Percentiles rank a stretch among this genome's conserved stretches.
Conservation (phyloP, 129 eudicot genomes). For the Glebionis coronaria region DNA sequence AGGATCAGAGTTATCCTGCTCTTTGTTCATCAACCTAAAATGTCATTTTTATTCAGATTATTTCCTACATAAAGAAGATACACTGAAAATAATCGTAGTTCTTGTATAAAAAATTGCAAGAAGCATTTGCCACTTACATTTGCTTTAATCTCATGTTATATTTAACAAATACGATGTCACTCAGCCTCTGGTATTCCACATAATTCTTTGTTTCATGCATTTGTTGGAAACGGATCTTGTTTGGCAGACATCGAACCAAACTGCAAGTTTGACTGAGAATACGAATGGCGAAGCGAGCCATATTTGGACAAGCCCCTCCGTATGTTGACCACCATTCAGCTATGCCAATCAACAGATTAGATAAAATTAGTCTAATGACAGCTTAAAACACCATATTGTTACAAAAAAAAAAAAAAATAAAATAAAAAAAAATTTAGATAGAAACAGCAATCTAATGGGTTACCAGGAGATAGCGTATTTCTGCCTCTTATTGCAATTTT, state of each 20-base stretch:
- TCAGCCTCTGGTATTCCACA: conserved; percentile 77
- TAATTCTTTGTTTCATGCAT: conserved; percentile 63
- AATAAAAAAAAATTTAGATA: too few relatives aligned
- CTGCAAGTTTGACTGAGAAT: conserved; percentile 94
- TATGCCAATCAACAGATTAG: conserved; percentile 27
- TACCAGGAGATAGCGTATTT: conserved; percentile 73
- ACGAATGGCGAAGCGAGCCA: conserved; percentile 79
- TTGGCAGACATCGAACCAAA: conserved; percentile 53
- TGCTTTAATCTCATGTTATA: conserved; percentile 77
- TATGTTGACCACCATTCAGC: conserved; percentile 99
- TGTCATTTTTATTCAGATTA: conserved; percentile 4
- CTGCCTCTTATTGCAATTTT: conserved; percentile 87
- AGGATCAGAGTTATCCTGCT: conserved; percentile 56
- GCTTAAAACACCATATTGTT: not conserved
- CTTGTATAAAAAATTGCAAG: not conserved
- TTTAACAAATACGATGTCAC: conserved; percentile 78
- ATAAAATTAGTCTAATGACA: conserved; percentile 14
- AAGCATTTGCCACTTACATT: conserved; percentile 45
- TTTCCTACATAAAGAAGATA: not conserved
- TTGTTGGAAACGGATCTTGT: conserved; percentile 47
- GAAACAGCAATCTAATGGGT: not conserved
- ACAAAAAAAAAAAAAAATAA: too few relatives aligned
- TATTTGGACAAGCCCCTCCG: conserved; percentile 93
- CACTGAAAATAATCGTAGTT: not conserved
- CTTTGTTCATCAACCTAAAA: conserved; percentile 54